phyloP scores from a whole-genome alignment of 495 filamentous ascomycete genomes.

The Hypoxylon subgilvum region DNA sequence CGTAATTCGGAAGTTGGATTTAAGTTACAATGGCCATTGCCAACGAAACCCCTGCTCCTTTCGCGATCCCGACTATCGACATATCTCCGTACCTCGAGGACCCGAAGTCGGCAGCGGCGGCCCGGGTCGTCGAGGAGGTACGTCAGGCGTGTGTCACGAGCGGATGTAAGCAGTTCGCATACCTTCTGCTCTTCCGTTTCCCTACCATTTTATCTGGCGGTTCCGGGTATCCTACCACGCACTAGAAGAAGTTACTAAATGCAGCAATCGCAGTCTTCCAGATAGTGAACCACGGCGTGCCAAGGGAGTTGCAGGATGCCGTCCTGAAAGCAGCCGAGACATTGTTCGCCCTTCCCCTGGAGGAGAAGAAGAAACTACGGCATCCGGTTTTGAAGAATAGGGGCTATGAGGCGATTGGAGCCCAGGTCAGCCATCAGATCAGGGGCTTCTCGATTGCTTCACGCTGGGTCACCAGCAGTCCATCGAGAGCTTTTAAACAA shows the following conservation, averaged over 20 bases:
- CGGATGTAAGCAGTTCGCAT: conserved; percentile 44
- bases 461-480: background rate
- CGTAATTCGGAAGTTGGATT: no score
- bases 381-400: conserved; percentile 51
- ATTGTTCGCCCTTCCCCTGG: conserved; percentile 57
- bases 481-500: background rate
- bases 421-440: conserved; percentile 41
- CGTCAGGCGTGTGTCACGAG: conserved; percentile 57
- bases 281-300: conserved; percentile 51
- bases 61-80: conserved; percentile 41
- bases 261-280: conserved; percentile 49
- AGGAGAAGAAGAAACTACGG: conserved; percentile 53
- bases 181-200: background rate
- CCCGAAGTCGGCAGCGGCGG: conserved; percentile 31
- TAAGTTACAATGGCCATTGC: conserved; percentile 1
- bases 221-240: background rate
- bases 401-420: conserved; percentile 58
- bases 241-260: background rate
- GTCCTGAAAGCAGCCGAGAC: conserved; percentile 49
- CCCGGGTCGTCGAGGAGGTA: conserved; percentile 37
- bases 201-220: background rate
- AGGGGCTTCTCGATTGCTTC: no score
- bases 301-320: conserved; percentile 41
- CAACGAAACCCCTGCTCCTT: conserved; percentile 5
- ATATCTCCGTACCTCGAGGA: conserved; percentile 43